phyloP scores from a whole-genome alignment of 2,329 filamentous ascomycete genomes.

The Colletotrichum sp. region DNA sequence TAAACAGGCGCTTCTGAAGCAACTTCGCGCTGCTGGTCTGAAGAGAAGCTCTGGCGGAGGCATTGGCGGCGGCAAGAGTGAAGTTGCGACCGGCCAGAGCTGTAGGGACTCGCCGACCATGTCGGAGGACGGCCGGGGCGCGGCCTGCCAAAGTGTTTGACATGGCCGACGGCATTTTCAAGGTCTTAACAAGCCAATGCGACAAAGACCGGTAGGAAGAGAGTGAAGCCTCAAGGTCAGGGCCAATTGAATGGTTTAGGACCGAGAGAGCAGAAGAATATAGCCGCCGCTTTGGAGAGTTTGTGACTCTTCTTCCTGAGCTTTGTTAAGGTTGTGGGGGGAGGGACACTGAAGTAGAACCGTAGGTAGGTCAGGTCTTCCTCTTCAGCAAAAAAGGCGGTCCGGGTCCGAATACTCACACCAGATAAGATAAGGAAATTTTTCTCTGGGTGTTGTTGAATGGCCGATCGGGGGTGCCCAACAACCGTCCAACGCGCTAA shows the following conservation, averaged over 20 bases:
- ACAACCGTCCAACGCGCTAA: slow-evolving; percentile 11
- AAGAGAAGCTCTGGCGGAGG: slow-evolving; percentile 35
- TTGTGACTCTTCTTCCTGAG: slow-evolving; percentile 22
- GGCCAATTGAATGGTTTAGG: slow-evolving; percentile 23
- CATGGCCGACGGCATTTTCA: slow-evolving; percentile 44
- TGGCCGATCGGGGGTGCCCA: slow-evolving; percentile 16
- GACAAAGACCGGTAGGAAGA: not conserved
- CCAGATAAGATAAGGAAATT: slow-evolving; percentile 26
- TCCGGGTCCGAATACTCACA: not conserved
- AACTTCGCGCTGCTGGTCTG: slow-evolving; percentile 33
- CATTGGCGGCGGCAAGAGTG: slow-evolving; percentile 38
- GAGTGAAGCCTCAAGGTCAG: slow-evolving; percentile 13
- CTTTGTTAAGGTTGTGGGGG: slow-evolving; percentile 15
- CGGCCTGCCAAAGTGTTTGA: slow-evolving; percentile 56
- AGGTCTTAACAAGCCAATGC: slow-evolving; percentile 3
- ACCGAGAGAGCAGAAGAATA: slow-evolving; percentile 13
- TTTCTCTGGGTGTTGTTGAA: slow-evolving; percentile 21
- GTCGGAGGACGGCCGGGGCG: slow-evolving; percentile 62
- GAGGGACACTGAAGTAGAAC: not conserved
- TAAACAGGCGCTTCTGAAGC: slow-evolving; percentile 54
- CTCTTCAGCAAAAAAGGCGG: slow-evolving; percentile 21
- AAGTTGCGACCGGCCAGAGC: slow-evolving; percentile 49
- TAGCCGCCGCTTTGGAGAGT: slow-evolving; percentile 14
- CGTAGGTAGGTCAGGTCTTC: not conserved
- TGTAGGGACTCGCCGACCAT: slow-evolving; percentile 55